phyloP scores from a whole-genome alignment of 192 early-diverging fungal species.

The Linnemannia exigua region DNA sequence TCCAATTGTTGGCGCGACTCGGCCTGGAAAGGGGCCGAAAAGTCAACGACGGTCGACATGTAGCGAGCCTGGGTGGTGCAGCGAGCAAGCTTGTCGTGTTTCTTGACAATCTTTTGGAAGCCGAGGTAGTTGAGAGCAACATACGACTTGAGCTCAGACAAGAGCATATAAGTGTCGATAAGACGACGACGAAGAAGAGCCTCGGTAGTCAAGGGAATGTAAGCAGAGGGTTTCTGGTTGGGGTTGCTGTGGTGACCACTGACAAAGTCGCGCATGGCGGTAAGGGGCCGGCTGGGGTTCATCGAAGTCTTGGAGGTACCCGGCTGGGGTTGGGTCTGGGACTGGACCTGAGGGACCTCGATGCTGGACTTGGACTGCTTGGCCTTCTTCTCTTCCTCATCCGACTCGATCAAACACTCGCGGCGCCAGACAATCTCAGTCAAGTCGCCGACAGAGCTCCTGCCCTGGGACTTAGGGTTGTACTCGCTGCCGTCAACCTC shows the following conservation, averaged over 20 bases:
- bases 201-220: constrained; percentile 24
- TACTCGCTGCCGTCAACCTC: constrained; percentile 14
- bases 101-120: constrained; percentile 92
- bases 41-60: constrained; percentile 62
- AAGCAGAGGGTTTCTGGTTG: constrained; percentile 30
- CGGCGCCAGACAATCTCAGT: constrained; percentile 33
- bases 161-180: constrained; percentile 58
- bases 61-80: constrained; percentile 50
- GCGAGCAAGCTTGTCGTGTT: constrained; percentile 90
- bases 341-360: background rate
- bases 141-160: constrained; percentile 87
- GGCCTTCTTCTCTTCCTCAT: constrained; percentile 13
- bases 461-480: constrained; percentile 4
- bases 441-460: constrained; percentile 20
- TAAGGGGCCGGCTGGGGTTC: constrained; percentile 1
- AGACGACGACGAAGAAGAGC: constrained; percentile 26
- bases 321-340: background rate
- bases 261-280: constrained; percentile 22
- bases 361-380: background rate
- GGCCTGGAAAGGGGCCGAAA: constrained; percentile 64
- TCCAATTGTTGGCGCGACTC: constrained; percentile 62
- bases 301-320: background rate
- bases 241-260: constrained; percentile 37
- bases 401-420: constrained; percentile 25
- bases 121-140: constrained; percentile 87